Evolutionary conservation across 495 filamentous ascomycete genomes (phyloP).

Genomic region (Trichoderma asperelloides): DNA sequence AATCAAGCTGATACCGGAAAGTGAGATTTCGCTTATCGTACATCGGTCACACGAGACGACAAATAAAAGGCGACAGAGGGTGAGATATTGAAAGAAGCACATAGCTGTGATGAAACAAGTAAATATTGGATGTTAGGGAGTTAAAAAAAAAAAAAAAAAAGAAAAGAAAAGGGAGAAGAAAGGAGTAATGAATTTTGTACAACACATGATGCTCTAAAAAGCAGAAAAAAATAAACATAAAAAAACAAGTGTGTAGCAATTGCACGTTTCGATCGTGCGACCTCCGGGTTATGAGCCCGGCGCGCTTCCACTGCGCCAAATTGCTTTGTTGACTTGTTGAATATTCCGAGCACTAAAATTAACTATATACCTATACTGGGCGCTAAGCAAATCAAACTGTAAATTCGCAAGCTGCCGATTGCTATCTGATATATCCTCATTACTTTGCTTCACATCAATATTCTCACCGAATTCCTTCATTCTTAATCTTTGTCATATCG

Average conservation of each 20-base stretch:
- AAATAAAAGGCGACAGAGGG: background rate
- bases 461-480: no score
- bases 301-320: background rate
- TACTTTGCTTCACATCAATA: no score
- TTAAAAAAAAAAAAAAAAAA: background rate
- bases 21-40: background rate
- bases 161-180: background rate
- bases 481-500: background rate
- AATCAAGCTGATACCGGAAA: background rate
- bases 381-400: background rate
- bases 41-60: no score
- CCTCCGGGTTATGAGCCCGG: background rate
- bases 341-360: background rate
- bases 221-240: background rate
- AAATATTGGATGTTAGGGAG: background rate
- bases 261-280: background rate
- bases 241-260: background rate
- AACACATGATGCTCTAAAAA: no score
- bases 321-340: background rate
- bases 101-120: no score
- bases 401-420: background rate
- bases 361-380: background rate
- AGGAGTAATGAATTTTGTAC: no score
- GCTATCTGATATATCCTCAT: no score
- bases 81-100: background rate